Conservation (phyloP, 1,284 basidiomycete species). For the Trametes sp. region DNA sequence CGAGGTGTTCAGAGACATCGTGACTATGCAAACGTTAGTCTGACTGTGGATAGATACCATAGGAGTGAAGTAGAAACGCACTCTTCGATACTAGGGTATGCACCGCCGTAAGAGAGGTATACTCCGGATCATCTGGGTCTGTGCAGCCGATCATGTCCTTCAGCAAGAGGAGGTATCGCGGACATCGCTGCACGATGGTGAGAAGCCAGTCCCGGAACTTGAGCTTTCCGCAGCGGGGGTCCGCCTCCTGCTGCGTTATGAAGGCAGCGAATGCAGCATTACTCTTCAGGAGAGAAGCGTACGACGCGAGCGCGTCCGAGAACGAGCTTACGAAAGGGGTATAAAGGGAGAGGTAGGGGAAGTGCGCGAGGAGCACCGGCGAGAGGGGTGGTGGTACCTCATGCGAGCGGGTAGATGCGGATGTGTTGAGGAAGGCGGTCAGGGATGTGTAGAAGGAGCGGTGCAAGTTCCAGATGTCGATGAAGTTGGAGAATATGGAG, state of each 20-base stretch:
- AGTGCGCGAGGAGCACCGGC: constrained; percentile 54
- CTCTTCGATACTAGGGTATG: constrained; percentile 79
- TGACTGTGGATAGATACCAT: neutral
- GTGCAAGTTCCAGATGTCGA: constrained; percentile 91
- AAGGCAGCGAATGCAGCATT: constrained; percentile 67
- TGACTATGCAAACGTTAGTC: constrained; percentile 62
- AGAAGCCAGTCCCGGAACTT: constrained; percentile 86
- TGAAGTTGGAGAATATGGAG: constrained; percentile 87
- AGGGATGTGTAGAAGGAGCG: constrained; percentile 77
- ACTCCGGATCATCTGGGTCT: constrained; percentile 68
- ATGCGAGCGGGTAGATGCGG: constrained; percentile 31
- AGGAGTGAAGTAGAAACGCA: constrained; percentile 40
- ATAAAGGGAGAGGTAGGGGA: constrained; percentile 73
- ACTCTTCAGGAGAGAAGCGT: constrained; percentile 58
- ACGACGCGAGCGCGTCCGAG: constrained; percentile 65
- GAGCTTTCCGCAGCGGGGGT: constrained; percentile 74
- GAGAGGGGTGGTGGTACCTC: constrained; percentile 48
- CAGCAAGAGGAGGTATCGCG: constrained; percentile 82
- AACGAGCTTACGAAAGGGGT: constrained; percentile 85
- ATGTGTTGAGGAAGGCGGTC: constrained; percentile 50
- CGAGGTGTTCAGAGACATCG: constrained; percentile 77
- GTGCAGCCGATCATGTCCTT: constrained; percentile 80
- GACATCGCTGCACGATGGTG: constrained; percentile 86
- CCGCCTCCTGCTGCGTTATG: constrained; percentile 64
- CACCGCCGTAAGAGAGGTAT: constrained; percentile 62